These are phyloP conservation scores for Fulvia fulva DNA, from an alignment of 2,329 filamentous ascomycete species.

Conservation along the genomic window DNA sequence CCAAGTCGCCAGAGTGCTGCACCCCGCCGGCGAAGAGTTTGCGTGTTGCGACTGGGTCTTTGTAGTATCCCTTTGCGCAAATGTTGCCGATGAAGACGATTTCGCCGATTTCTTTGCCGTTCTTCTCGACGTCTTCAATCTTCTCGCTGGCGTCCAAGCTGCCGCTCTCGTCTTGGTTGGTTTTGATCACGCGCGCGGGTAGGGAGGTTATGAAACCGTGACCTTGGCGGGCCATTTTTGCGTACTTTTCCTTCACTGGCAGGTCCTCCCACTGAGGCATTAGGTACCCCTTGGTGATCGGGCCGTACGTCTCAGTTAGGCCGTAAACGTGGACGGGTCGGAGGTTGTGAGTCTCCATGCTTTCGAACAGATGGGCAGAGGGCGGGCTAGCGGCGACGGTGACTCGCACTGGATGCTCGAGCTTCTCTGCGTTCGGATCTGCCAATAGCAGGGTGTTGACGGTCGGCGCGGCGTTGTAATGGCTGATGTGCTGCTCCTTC, in stretches of 20 bases:
- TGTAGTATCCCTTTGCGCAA: slow-evolving; percentile 86
- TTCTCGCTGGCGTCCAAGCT: slow-evolving; percentile 44
- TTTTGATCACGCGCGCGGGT: slow-evolving; percentile 76
- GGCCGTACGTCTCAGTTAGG: slow-evolving; percentile 82
- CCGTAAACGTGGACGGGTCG: slow-evolving; percentile 93
- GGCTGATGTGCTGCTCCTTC: slow-evolving; percentile 81
- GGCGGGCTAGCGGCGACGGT: slow-evolving; percentile 92
- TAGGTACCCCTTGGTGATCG: slow-evolving; percentile 89
- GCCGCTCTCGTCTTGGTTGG: slow-evolving; percentile 55
- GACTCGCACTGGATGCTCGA: slow-evolving; percentile 73
- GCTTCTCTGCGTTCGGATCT: slow-evolving; percentile 65
- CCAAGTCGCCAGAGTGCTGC: slow-evolving; percentile 84
- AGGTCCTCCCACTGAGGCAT: slow-evolving; percentile 80
- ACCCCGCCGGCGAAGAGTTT: slow-evolving; percentile 86
- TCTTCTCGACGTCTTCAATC: slow-evolving; percentile 62
- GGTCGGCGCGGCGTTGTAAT: slow-evolving; percentile 93
- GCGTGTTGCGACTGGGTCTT: slow-evolving; percentile 77
- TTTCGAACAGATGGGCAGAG: slow-evolving; percentile 83
- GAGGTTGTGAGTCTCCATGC: slow-evolving; percentile 85
- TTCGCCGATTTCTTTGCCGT: slow-evolving; percentile 75
- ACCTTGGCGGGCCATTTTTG: slow-evolving; percentile 88
- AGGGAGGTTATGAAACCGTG: slow-evolving; percentile 84
- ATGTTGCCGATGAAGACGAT: slow-evolving; percentile 90
- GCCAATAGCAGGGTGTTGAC: slow-evolving; percentile 92
- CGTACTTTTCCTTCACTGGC: slow-evolving; percentile 71